Evolutionary conservation across 352 stramenopile genomes (phyloP).

Genomic region (Phytophthora podocarpi): DNA sequence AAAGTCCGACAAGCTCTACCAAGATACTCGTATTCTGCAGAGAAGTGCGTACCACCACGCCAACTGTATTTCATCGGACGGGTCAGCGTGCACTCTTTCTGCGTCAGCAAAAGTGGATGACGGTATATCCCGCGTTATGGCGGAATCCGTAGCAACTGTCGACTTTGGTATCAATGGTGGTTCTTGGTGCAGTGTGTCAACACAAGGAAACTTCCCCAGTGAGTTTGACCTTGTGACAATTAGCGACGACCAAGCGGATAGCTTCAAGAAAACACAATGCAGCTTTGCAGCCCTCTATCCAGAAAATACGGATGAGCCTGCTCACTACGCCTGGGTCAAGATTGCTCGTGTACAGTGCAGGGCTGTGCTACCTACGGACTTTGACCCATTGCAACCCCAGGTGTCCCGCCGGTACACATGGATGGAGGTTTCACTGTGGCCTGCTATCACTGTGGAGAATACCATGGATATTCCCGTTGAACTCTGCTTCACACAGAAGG

Average conservation of each 20-base stretch:
- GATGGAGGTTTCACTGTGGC: constrained; percentile 57
- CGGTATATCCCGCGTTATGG: constrained; percentile 36
- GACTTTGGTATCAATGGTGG: constrained; percentile 29
- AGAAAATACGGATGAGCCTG: constrained; percentile 13
- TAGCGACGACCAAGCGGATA: constrained; percentile 23
- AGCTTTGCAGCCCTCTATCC: constrained; percentile 31
- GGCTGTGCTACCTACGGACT: constrained; percentile 51
- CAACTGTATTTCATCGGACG: constrained; percentile 42
- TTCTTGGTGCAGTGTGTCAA: constrained; percentile 37
- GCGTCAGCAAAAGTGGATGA: not conserved
- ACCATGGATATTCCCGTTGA: constrained; percentile 31
- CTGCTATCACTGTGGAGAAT: constrained; percentile 51
- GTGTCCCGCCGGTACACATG: constrained; percentile 53
- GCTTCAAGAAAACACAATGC: constrained; percentile 18
- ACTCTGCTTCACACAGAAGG: constrained; percentile 48
- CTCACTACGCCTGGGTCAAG: constrained; percentile 45
- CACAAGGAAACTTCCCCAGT: constrained; percentile 30
- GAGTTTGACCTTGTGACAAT: constrained; percentile 63
- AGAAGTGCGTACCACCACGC: constrained; percentile 9
- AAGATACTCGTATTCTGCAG: constrained; percentile 5
- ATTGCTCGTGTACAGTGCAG: constrained; percentile 40
- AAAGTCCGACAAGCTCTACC: constrained; percentile 12
- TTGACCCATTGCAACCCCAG: constrained; percentile 45
- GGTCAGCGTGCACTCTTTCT: constrained; percentile 29
- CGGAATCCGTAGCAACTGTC: constrained; percentile 35